These are phyloP conservation scores for Pisolithus tinctorius DNA, from an alignment of 768 basidiomycete genomes.

Conservation along the genomic window DNA sequence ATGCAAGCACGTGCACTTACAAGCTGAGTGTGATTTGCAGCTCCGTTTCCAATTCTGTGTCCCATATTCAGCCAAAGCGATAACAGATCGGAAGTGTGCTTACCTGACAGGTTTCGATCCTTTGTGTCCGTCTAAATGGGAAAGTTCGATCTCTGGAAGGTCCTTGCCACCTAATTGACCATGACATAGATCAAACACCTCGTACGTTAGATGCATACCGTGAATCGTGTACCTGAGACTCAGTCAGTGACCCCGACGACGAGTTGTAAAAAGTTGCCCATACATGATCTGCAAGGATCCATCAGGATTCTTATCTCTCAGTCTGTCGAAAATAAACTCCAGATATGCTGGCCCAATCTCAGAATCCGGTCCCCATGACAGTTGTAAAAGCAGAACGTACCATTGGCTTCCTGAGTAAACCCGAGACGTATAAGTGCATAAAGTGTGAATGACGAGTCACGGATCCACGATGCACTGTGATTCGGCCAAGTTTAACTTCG, in stretches of 20 bases:
- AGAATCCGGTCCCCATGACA: neutral
- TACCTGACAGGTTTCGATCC: slow-evolving; percentile 75
- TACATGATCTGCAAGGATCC: slow-evolving; percentile 93
- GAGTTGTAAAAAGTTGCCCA: neutral
- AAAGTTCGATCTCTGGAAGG: slow-evolving; percentile 76
- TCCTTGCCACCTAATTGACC: slow-evolving; percentile 55
- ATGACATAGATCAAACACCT: neutral
- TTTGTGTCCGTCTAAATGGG: slow-evolving; percentile 84
- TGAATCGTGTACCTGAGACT: slow-evolving; percentile 73
- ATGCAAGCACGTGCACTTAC: slow-evolving; percentile 31
- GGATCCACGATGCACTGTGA: slow-evolving; percentile 75
- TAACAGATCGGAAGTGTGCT: slow-evolving; percentile 2
- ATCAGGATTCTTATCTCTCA: slow-evolving; percentile 80
- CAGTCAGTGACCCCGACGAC: neutral
- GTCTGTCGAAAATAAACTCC: slow-evolving; percentile 83
- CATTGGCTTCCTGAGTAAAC: slow-evolving; percentile 87
- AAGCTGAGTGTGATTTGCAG: slow-evolving; percentile 87
- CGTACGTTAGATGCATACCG: slow-evolving; percentile 34
- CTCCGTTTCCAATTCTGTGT: slow-evolving; percentile 84
- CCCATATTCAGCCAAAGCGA: slow-evolving; percentile 1
- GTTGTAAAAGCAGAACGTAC: slow-evolving; percentile 32
- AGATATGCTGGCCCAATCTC: slow-evolving; percentile 54
- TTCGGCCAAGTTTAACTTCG: neutral
- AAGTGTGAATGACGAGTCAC: slow-evolving; percentile 94
- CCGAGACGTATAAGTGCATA: slow-evolving; percentile 93